Evolutionary conservation across 2,329 filamentous ascomycete species (phyloP), one percentile per base, ranked within the genome.

Genomic region (Sporothrix curviconia): DNA sequence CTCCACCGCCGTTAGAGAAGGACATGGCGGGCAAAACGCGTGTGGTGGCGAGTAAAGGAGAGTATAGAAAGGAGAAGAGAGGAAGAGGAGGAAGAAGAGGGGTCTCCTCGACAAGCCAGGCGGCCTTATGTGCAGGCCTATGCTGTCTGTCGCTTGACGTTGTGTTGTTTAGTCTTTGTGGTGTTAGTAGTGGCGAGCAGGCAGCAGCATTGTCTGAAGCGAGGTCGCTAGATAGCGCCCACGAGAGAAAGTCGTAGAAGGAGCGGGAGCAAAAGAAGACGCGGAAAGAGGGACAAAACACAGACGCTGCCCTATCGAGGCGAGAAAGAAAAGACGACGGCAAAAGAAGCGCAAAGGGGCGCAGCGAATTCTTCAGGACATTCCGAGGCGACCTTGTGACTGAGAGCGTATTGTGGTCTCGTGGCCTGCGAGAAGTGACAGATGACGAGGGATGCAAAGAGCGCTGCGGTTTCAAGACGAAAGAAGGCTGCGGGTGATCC

Each of bases 1-100:
- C 89, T 69, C 89, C 87, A 58, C 78, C 76, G 65, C 74, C 73
- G 67, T 78, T 81, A 52, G 78, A 78, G 71, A 81, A 84, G 64
- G 81, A 78, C 81, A 84, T 83, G 68, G 37, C 32, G 6, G 25
- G 49, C 34, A 30, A 43, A n/a, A n/a, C n/a, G n/a, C n/a, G n/a
- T n/a, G n/a, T n/a, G n/a, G n/a, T n/a, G n/a, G n/a, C n/a, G n/a
- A n/a, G n/a, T n/a, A n/a, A n/a, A n/a, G n/a, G n/a, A n/a, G n/a
- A n/a, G n/a, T n/a, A n/a, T n/a, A n/a, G n/a, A n/a, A n/a, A n/a
- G n/a, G n/a, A n/a, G n/a, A 28, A 32, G 25, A 22, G 15, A 42
- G 4, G 36, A 12, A 42, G 19, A 43, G 30, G 14, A 44, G 28
- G 22, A 30, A 11, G n/a, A 46, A 19, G 40, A 8, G 19, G 4